These are phyloP conservation scores for Lecanoromycetidae sp. DNA, from an alignment of 2,329 filamentous ascomycete genomes.

Conservation along the genomic window DNA sequence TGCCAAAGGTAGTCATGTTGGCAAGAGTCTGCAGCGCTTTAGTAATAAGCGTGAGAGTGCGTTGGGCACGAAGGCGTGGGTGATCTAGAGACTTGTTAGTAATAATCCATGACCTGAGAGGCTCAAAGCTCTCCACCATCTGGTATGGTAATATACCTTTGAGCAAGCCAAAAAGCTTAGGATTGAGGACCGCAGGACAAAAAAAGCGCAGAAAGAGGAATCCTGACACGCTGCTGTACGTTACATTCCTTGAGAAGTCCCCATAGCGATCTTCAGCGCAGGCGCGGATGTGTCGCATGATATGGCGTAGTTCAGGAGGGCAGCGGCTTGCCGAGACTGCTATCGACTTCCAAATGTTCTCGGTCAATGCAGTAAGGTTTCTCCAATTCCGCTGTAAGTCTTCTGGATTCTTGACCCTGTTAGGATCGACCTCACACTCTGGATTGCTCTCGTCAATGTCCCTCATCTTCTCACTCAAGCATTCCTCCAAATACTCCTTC, in stretches of 20 bases:
- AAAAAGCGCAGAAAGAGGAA: conserved; percentile 93
- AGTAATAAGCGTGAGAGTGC: conserved; percentile 81
- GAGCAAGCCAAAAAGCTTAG: conserved; percentile 80
- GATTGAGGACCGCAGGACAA: conserved; percentile 89
- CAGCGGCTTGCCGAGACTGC: conserved; percentile 60
- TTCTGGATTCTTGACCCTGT: conserved; percentile 52
- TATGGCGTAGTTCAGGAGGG: conserved; percentile 67
- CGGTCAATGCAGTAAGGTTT: conserved; percentile 62
- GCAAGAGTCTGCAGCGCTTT: conserved; percentile 85
- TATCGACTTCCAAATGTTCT: conserved; percentile 76
- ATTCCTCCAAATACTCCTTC: conserved; percentile 82
- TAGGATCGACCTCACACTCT: conserved; percentile 91
- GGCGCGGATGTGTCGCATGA: conserved; percentile 81
- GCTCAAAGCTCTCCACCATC: not conserved
- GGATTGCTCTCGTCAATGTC: conserved; percentile 86
- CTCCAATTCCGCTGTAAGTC: conserved; percentile 78
- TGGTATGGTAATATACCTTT: conserved; percentile 40
- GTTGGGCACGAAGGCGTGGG: conserved; percentile 67
- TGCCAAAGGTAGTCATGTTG: conserved; percentile 82
- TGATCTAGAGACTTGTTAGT: conserved; percentile 46
- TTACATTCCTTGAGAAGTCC: conserved; percentile 76
- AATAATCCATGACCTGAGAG: not conserved
- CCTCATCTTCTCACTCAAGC: conserved; percentile 68
- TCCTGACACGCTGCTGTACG: conserved; percentile 87
- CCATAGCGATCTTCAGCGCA: conserved; percentile 92